A percentile compares a stretch with the other conserved stretches of the same genome.
phyloP scores from a whole-genome alignment of 768 basidiomycete species.

The Daedaleopsis sinensis region DNA sequence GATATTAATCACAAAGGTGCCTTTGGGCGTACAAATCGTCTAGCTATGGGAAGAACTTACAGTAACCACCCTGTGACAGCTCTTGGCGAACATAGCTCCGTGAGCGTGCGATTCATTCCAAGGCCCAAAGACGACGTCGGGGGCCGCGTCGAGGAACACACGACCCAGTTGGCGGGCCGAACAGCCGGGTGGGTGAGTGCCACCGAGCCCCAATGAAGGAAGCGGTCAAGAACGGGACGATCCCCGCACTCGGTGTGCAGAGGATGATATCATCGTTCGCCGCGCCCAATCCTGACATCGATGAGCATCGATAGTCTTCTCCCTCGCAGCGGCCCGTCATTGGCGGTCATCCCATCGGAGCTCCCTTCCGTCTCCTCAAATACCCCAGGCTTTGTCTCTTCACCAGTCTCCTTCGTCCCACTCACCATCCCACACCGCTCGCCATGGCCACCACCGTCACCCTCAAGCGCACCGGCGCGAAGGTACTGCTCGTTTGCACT shows the following conservation, averaged over 20 bases:
- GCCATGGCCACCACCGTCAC: slow-evolving; percentile 51
- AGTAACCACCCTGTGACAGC: too few relatives aligned
- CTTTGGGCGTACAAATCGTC: too few relatives aligned
- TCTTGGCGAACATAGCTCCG: too few relatives aligned
- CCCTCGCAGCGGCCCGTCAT: slow-evolving; percentile 4
- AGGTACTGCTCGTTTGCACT: slow-evolving; percentile 40
- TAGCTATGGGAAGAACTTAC: too few relatives aligned
- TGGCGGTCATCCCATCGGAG: not conserved
- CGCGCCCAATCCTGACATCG: slow-evolving; percentile 6
- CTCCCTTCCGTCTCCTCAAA: slow-evolving; percentile 6
- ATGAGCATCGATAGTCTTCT: slow-evolving; percentile 14
- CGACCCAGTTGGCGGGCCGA: not conserved
- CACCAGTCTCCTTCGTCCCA: slow-evolving; percentile 16
- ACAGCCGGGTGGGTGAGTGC: not conserved
- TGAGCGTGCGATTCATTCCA: too few relatives aligned
- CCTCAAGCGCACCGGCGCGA: slow-evolving; percentile 61
- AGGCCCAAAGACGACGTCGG: not conserved
- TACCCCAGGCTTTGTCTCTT: slow-evolving; percentile 11
- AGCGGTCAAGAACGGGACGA: slow-evolving; percentile 8
- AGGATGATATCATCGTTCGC: slow-evolving; percentile 17
- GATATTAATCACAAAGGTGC: too few relatives aligned
- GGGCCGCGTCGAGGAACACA: not conserved
- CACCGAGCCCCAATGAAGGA: slow-evolving; percentile 2
- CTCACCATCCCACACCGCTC: slow-evolving; percentile 8
- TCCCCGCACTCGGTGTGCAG: not conserved